A percentile compares a stretch with the other conserved stretches of the same genome.
Conservation (phyloP, 345 rosid species). For the Eucalyptus microcorys region DNA sequence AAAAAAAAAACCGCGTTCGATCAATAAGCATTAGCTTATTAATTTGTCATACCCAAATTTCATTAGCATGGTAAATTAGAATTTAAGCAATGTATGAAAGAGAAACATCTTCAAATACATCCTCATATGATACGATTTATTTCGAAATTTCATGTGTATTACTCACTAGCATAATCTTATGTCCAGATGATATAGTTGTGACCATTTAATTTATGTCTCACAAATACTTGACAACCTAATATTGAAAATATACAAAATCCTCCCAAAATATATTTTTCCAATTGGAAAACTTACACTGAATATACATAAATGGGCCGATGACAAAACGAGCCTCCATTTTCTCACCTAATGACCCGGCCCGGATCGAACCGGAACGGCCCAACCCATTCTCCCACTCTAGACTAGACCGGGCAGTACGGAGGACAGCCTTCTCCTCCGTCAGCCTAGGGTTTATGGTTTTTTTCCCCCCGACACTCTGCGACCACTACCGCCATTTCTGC, state of each 20-base stretch:
- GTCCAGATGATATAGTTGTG: background rate
- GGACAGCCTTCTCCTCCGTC: background rate
- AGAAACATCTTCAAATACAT: background rate
- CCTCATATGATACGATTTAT: background rate
- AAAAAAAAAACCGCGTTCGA: no score
- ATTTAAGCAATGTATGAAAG: background rate
- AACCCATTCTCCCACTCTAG: background rate
- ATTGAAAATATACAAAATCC: background rate
- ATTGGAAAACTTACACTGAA: background rate
- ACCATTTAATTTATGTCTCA: background rate
- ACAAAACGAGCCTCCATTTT: background rate
- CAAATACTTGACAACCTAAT: background rate
- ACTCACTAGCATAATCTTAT: no score
- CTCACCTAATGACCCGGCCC: background rate
- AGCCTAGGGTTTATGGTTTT: background rate
- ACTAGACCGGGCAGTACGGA: background rate
- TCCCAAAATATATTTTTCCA: background rate
- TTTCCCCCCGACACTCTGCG: background rate
- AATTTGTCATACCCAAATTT: background rate
- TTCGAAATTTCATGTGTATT: background rate
- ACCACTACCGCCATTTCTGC: background rate
- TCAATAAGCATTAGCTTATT: background rate
- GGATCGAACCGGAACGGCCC: background rate
- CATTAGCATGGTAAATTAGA: background rate
- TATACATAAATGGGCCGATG: background rate